Evolutionary conservation across 176 grass and related monocot genomes (phyloP), one percentile per base, ranked within the genome.

Genomic region (Hordeum vulgare): DNA sequence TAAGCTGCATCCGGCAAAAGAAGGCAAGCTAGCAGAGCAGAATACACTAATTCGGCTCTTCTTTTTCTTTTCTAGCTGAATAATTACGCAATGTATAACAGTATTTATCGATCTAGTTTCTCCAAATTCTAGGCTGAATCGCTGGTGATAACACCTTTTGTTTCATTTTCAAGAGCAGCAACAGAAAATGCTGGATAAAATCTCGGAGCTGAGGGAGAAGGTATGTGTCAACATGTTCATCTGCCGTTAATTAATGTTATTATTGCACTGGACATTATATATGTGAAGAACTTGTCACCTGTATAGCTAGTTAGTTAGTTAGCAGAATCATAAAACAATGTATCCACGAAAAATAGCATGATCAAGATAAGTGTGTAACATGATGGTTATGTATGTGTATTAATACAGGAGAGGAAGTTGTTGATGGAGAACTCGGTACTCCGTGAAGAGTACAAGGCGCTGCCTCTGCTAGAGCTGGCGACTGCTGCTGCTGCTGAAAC

Each of bases 171-270:
- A 15, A 45, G 86, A 62, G 26, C 88, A 94, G 95, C 61, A 94
- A 86, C 85, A 81, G 81, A 87, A 87, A 37, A 71, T 94, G 57
- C 81, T 82, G 66, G 90, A 89, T 71, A 78, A 94, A 65, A 85
- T 94, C 41, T 85, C 49, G 31, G 85, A 91, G 31, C 76, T 97
- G 84, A 90, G 81, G 83, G 86, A 85, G 71, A 87, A 94, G 88
- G 95, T 97, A 83, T 71, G 51, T 17, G 51, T 54, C 51, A 8
- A 21, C 18, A 80, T n/a, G 8, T 49, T 47, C 78, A 17, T 23
- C 44, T 18, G 2, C 7, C 0, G 17, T 54, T 54, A 21, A 53
- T 21, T 54, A 53, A 54, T 54, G 7, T 21, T 58, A 13, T 26
- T 17, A 41, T 4, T 47, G 28, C 27, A 34, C 51, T 12, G 25